Percentiles rank a stretch among this genome's conserved stretches.
These are phyloP conservation scores for Cardamine occulta DNA, from an alignment of 345 rosid genomes.

Conservation along the genomic window DNA sequence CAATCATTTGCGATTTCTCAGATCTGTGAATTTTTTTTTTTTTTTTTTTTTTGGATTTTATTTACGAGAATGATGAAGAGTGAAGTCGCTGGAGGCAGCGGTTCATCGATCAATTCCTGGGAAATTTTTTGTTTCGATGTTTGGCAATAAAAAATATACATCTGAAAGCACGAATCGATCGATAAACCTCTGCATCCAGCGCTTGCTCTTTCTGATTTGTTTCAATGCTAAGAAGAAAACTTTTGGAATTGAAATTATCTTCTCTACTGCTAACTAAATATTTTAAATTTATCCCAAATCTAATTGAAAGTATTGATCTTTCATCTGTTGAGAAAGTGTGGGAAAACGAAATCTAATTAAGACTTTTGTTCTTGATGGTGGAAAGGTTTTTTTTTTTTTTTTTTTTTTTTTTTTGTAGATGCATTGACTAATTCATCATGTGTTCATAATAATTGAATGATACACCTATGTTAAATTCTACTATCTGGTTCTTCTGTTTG, in stretches of 20 bases:
- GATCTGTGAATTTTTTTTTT: slow-evolving; percentile 31
- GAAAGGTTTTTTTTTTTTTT: slow-evolving; percentile 4
- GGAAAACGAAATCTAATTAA: neutral
- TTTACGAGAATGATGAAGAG: slow-evolving; percentile 18
- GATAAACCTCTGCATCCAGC: slow-evolving; percentile 99
- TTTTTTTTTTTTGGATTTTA: neutral
- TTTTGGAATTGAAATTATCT: neutral
- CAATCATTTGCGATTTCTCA: slow-evolving; percentile 24
- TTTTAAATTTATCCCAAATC: neutral
- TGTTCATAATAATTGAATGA: slow-evolving; percentile 12
- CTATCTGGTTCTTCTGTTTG: slow-evolving; percentile 3
- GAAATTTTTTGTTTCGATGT: slow-evolving; percentile 39
- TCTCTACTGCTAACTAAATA: neutral
- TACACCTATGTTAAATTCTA: neutral
- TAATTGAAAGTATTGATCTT: neutral
- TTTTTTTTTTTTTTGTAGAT: slow-evolving; percentile 9
- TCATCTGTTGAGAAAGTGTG: slow-evolving; percentile 5
- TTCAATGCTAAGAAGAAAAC: slow-evolving; percentile 11
- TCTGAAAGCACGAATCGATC: slow-evolving; percentile 76
- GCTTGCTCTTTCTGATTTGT: slow-evolving; percentile 40
- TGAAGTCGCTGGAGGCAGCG: slow-evolving; percentile 97
- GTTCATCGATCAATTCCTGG: slow-evolving; percentile 99
- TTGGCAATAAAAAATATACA: neutral
- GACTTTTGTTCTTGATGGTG: slow-evolving; percentile 5
- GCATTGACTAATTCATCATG: neutral